Conservation (phyloP, 2,329 filamentous ascomycete species). For the Diaporthe longicolla region DNA sequence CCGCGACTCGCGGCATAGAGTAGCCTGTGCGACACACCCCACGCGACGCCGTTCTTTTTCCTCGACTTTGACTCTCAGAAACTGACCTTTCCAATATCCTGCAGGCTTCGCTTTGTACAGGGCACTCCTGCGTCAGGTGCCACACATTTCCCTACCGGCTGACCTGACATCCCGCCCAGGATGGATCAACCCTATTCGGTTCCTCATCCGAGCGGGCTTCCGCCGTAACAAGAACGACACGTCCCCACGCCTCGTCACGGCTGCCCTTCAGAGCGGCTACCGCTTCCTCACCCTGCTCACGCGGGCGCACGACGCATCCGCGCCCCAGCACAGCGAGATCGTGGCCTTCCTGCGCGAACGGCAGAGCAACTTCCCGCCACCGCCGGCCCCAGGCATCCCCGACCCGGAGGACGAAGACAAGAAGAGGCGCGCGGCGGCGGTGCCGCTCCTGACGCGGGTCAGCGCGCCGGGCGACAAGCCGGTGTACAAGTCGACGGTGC, state of each 20-base stretch:
- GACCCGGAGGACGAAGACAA: neutral
- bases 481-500: conserved; percentile 62
- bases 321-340: conserved; percentile 58
- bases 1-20: conserved; percentile 66
- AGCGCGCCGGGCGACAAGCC: conserved; percentile 54
- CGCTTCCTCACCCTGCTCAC: conserved; percentile 60
- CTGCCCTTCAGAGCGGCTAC: conserved; percentile 77
- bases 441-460: conserved; percentile 43
- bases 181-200: conserved; percentile 63
- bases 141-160: conserved; percentile 65
- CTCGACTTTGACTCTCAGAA: neutral
- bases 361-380: conserved; percentile 50
- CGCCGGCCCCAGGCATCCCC: conserved; percentile 49
- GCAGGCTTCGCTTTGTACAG: conserved; percentile 80
- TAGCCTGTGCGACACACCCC: conserved; percentile 58
- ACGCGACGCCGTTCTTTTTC: neutral
- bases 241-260: conserved; percentile 71
- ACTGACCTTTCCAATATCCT: conserved; percentile 14
- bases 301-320: conserved; percentile 55
- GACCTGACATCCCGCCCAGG: conserved; percentile 55
- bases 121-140: conserved; percentile 74
- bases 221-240: conserved; percentile 69
- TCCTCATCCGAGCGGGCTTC: conserved; percentile 75
- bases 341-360: conserved; percentile 56
- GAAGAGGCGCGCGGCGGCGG: conserved; percentile 40